Evolutionary conservation across 1,284 basidiomycete species (phyloP).

Genomic region (Thelephora terrestris): DNA sequence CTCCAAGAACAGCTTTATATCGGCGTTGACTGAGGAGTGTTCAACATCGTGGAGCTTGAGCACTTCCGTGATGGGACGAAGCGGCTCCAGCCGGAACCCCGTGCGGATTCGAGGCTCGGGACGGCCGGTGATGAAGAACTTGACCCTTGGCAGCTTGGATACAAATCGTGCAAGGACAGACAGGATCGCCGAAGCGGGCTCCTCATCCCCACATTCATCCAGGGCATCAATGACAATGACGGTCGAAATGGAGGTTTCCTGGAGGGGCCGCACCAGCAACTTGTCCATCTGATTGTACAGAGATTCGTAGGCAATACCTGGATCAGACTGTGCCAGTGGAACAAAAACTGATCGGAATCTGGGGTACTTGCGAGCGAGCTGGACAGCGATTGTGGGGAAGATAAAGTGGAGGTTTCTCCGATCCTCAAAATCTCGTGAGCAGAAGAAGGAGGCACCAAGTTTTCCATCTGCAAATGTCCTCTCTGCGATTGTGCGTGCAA

Average conservation of each 20-base stretch:
- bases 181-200: slow-evolving; percentile 1
- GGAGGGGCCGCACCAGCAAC: slow-evolving; percentile 15
- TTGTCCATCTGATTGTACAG: slow-evolving; percentile 9
- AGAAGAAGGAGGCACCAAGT: slow-evolving; percentile 18
- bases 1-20: slow-evolving; percentile 4
- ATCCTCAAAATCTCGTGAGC: no score
- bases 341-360: slow-evolving; percentile 5
- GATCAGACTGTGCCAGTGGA: no score
- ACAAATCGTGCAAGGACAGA: background rate
- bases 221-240: slow-evolving; percentile 20
- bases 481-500: slow-evolving; percentile 7
- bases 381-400: slow-evolving; percentile 18
- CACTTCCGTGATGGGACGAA: background rate
- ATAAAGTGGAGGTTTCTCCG: slow-evolving; percentile 11
- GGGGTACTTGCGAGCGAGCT: slow-evolving; percentile 11
- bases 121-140: slow-evolving; percentile 14
- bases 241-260: slow-evolving; percentile 5
- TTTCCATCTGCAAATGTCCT: background rate
- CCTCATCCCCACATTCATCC: slow-evolving; percentile 10
- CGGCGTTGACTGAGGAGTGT: slow-evolving; percentile 1
- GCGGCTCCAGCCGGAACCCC: background rate
- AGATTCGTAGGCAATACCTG: no score
- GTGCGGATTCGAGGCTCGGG: slow-evolving; percentile 8
- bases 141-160: slow-evolving; percentile 1
- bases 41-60: slow-evolving; percentile 7